A percentile compares a stretch with the other conserved stretches of the same genome.
Conservation (phyloP, 2,329 filamentous ascomycete genomes). For the Emmonsiellopsis sp. region DNA sequence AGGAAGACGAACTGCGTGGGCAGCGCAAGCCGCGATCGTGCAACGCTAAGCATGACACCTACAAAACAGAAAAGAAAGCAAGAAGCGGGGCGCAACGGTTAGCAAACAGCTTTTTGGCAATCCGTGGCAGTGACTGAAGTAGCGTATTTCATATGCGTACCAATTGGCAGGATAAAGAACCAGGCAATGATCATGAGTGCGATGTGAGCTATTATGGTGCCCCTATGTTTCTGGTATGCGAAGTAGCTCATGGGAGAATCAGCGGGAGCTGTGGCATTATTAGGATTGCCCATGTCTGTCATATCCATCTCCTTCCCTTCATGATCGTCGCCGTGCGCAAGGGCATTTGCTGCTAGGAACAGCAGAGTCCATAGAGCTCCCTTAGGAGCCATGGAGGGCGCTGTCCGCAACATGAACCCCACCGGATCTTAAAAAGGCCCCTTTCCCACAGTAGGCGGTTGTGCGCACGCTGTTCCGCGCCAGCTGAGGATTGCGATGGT, state of each 20-base stretch:
- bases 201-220: slow-evolving; percentile 59
- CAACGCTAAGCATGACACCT: slow-evolving; percentile 82
- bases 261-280: slow-evolving; percentile 16
- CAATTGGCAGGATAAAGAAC: slow-evolving; percentile 62
- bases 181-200: slow-evolving; percentile 60
- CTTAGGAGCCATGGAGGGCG: not conserved
- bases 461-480: too few species aligned
- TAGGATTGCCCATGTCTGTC: slow-evolving; percentile 13
- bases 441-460: not conserved
- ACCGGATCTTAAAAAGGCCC: not conserved
- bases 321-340: slow-evolving; percentile 25
- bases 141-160: slow-evolving; percentile 39
- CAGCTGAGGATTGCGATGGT: too few species aligned
- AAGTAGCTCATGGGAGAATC: slow-evolving; percentile 31
- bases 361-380: slow-evolving; percentile 14
- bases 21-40: slow-evolving; percentile 65
- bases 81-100: slow-evolving; percentile 2
- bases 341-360: slow-evolving; percentile 20
- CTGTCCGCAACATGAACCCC: slow-evolving; percentile 4
- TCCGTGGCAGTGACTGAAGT: not conserved
- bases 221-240: slow-evolving; percentile 29
- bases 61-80: slow-evolving; percentile 4
- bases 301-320: slow-evolving; percentile 23
- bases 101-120: not conserved
- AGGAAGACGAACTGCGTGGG: slow-evolving; percentile 60